Evolutionary conservation across 73 alveolate genomes (phyloP), one percentile per base, ranked within the genome.

Genomic region (Paramecium octaurelia): DNA sequence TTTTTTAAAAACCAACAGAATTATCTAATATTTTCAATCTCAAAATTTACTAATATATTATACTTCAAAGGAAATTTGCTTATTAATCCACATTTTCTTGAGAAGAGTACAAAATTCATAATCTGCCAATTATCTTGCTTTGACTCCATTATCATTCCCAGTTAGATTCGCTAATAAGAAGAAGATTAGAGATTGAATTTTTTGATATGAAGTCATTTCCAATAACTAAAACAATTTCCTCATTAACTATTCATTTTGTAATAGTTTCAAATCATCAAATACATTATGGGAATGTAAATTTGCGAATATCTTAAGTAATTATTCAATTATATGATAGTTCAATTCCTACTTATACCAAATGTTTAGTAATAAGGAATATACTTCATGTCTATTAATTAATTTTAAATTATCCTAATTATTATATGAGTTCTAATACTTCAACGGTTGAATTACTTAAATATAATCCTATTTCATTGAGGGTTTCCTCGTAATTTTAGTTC

Each of bases 71-170:
- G 27, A 64, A 64, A 73, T 73, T 16, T 36, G 87, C 12, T 35
- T 73, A 35, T 36, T 38, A 6, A 20, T 35, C 87, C 87, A 73
- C 38, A 73, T n/a, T 34, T 73, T 36, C 21, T 38, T 73, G 20
- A 73, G 16, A 5, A 73, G 12, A 3, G 57, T 21, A 34, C 87
- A 73, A 73, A 73, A 73, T 38, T 64, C 87, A 43, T 80, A 42
- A 80, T 80, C 91, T 80, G 76, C 75, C 76, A 80, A 80, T 24
- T 21, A 4, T 80, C 91, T 27, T 44, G 57, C 57, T 35, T 80
- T 80, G n/a, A 23, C 2, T 43, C 91, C 91, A 80, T 80, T 48
- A 46, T 80, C 91, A 20, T 44, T 12, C 0, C 76, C 91, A 16
- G 46, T 29, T 3, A 80, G 57, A 80, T 80, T 80, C 10, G 64